Evolutionary conservation across 345 rosid species (phyloP).

Genomic region (rapeseed (Brassica napus)): DNA sequence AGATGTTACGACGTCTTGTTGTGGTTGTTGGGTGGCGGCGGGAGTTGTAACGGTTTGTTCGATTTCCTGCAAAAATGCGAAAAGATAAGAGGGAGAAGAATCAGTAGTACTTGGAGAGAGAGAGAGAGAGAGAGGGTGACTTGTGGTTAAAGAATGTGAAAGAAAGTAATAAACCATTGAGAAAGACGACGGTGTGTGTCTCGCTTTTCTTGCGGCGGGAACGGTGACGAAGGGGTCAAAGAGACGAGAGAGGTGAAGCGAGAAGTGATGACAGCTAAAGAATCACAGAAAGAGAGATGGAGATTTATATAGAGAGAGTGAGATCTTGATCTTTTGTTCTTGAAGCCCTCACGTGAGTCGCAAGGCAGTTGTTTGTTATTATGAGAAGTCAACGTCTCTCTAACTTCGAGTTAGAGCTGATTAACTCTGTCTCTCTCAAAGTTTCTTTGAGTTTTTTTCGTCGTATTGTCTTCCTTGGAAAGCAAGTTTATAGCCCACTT

Average conservation of each 20-base stretch:
- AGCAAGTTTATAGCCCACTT: not conserved
- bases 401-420: not conserved
- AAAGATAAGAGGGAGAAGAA: not conserved
- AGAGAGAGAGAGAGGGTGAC: slow-evolving; percentile 10
- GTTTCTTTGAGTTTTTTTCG: not conserved
- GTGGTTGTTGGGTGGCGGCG: not conserved
- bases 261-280: slow-evolving; percentile 1
- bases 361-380: slow-evolving; percentile 7
- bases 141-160: slow-evolving; percentile 1
- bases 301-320: slow-evolving; percentile 8
- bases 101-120: not conserved
- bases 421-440: not conserved
- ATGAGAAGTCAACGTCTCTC: not conserved
- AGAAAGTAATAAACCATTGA: slow-evolving; percentile 27
- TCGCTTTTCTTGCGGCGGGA: slow-evolving; percentile 33
- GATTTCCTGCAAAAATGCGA: slow-evolving; percentile 19
- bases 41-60: slow-evolving; percentile 19
- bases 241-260: not conserved
- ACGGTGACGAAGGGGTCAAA: slow-evolving; percentile 21
- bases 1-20: not conserved
- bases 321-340: slow-evolving; percentile 14
- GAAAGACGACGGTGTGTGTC: slow-evolving; percentile 14
- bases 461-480: slow-evolving; percentile 3
- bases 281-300: not conserved
- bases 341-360: slow-evolving; percentile 17